Base-by-base conservation (phyloP, 345 rosid genomes). In the Schrenkiella parvula region DNA sequence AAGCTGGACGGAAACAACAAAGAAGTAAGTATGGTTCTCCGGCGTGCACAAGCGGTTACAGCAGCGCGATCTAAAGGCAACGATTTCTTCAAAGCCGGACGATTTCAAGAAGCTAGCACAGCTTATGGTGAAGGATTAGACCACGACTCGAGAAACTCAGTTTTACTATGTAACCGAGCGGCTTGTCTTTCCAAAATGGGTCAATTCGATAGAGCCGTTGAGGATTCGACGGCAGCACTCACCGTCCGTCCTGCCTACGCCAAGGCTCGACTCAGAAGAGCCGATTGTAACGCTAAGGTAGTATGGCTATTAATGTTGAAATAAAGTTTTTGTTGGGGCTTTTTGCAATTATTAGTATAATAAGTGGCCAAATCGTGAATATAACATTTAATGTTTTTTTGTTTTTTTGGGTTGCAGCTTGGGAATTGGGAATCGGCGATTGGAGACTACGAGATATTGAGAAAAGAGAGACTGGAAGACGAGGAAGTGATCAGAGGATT, bases 201-300 rank as follows among this genome's bases (percentile, higher is more conserved):
- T n/a, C 85, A 86, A 50, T 81, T 51, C 41, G 88, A 91, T 52
- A 85, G 82, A 58, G 97, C 92, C 0, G 29, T 89, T 0, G 95
- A 91, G 53, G 97, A 90, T 52, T 86, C 93, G 76, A 83, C 74
- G 11, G 60, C 72, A 1, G 98, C 96, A 19, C 95, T 93, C 14
- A 58, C 62, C 4, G 53, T 89, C 14, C 91, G 87, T 15, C 95
- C 97, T 4, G 73, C 71, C 14, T 93, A 93, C 68, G 26, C 73
- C 67, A 93, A 93, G 80, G 98, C 98, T 17, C 81, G 96, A 64
- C 84, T 93, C 59, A 81, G 98, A 68, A 81, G 97, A 79, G 98
- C 98, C 3, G 84, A 86, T 65, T 93, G 96, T 77, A 52, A 84
- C 62, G 81, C 83, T 35, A 91, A 90, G 98, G 97, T 90, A 31